Conservation (phyloP, 371 early-diverging fungal genomes). For the Apophysomyces variabilis region DNA sequence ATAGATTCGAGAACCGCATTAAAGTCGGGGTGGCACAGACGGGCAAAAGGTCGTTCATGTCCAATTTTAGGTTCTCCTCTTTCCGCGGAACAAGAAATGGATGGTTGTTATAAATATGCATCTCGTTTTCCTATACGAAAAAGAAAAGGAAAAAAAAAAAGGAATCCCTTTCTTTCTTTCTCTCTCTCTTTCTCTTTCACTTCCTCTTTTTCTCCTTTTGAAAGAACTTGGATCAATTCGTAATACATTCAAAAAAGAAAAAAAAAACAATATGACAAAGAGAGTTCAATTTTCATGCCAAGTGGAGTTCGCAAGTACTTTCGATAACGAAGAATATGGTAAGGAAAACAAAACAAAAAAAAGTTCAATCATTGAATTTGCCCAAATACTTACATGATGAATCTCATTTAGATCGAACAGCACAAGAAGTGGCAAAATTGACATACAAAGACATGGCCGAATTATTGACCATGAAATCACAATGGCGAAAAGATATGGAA, state of each 20-base stretch:
- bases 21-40: slow-evolving; percentile 6
- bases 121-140: slow-evolving; percentile 1
- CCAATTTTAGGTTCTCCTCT: neutral
- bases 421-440: slow-evolving; percentile 55
- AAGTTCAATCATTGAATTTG: neutral
- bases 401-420: slow-evolving; percentile 42
- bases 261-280: neutral
- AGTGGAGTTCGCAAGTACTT: slow-evolving; percentile 4
- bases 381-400: too few relatives aligned
- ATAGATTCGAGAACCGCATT: neutral
- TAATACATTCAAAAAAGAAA: too few relatives aligned
- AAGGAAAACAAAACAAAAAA: neutral
- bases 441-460: slow-evolving; percentile 55
- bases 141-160: neutral
- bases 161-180: neutral
- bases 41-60: neutral
- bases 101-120: slow-evolving; percentile 7
- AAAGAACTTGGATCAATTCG: too few relatives aligned
- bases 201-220: too few relatives aligned
- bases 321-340: slow-evolving; percentile 8
- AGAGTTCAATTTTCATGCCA: slow-evolving; percentile 8
- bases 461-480: slow-evolving; percentile 48
- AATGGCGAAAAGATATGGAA: slow-evolving; percentile 54
- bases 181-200: neutral
- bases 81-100: slow-evolving; percentile 7